Conservation (phyloP, 2,329 filamentous ascomycete species). For the Ciborinia camelliae region DNA sequence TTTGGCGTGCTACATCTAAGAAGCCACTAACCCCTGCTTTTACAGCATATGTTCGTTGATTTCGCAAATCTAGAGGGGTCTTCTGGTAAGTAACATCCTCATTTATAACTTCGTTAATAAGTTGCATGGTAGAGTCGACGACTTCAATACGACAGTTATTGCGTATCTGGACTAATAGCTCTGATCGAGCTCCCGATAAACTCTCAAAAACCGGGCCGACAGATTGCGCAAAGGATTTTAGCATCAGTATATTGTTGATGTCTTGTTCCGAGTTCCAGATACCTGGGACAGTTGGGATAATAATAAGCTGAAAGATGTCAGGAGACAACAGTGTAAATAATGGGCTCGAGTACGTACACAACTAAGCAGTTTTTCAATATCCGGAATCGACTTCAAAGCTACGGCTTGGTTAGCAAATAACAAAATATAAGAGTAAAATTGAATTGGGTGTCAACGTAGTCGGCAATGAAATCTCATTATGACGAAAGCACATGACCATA, state of each 20-base stretch:
- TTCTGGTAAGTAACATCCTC: constrained; percentile 75
- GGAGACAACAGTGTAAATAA: constrained; percentile 25
- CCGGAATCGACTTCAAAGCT: constrained; percentile 72
- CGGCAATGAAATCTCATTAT: not conserved
- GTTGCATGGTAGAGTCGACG: constrained; percentile 55
- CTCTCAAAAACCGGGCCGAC: constrained; percentile 66
- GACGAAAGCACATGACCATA: not conserved
- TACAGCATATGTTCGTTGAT: constrained; percentile 87
- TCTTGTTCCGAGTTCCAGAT: constrained; percentile 72
- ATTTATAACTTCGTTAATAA: constrained; percentile 72
- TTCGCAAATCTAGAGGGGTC: constrained; percentile 78
- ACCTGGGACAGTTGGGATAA: constrained; percentile 64
- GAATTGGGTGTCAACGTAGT: not conserved
- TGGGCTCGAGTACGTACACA: constrained; percentile 49
- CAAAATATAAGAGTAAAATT: not conserved
- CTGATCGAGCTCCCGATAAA: constrained; percentile 59
- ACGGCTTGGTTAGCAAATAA: not conserved
- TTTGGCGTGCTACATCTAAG: constrained; percentile 82
- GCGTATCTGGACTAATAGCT: constrained; percentile 64
- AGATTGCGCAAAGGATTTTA: constrained; percentile 75
- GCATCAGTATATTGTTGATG: constrained; percentile 80
- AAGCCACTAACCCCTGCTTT: constrained; percentile 81
- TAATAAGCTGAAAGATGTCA: constrained; percentile 58
- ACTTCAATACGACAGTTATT: constrained; percentile 65
- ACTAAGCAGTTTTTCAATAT: constrained; percentile 77